Base-by-base conservation (phyloP, 768 basidiomycete genomes). In the Amanita inopinata region DNA sequence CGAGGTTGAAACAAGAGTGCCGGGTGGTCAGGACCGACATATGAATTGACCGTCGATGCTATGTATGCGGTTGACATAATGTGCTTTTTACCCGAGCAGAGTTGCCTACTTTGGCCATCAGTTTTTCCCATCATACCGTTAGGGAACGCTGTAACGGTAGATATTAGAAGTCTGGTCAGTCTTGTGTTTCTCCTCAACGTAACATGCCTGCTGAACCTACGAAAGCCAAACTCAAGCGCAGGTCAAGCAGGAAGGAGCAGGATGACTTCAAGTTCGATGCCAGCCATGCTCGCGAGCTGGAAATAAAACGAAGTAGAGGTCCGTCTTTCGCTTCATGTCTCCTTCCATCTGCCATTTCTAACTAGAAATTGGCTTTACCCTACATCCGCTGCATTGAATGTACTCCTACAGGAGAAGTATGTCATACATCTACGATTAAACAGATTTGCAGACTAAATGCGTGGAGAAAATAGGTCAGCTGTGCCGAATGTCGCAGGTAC, bases 401-500 rank as follows among this genome's bases (percentile, higher is more conserved):
- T 35, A 20, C n/a, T 40, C 43, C 19, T 17, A 28, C 38, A 56
- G 54, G 54, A 35, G 50, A 62, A 52, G 60, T 61, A 53, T 43
- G 56, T 54, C 9, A 28, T 44, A 15, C 17, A 33, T 20, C 27
- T 12, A 19, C 30, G 1, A 15, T 20, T 40, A n/a, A 11, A 25
- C 17, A 28, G 7, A 28, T 28, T 14, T 32, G 27, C 25, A 33
- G 10, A 17, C 46, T 27, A 32, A 12, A 12, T 53, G 39, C 46
- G 48, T 40, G 36, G 40, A 43, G 37, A n/a, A n/a, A 36, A 45
- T 42, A 84, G 70, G 79, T 84, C 58, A 80, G 78, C 57, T 84
- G 81, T 63, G 81, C 82, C 53, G 83, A 85, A 61, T 86, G 83
- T 70, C 76, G 83, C 48, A 63, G 71, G 70, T 73, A 73, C 77